Evolutionary conservation across 164 flowering plant species (phyloP), one percentile per base, ranked within the genome.

Genomic region (Macadamia tetraphylla): DNA sequence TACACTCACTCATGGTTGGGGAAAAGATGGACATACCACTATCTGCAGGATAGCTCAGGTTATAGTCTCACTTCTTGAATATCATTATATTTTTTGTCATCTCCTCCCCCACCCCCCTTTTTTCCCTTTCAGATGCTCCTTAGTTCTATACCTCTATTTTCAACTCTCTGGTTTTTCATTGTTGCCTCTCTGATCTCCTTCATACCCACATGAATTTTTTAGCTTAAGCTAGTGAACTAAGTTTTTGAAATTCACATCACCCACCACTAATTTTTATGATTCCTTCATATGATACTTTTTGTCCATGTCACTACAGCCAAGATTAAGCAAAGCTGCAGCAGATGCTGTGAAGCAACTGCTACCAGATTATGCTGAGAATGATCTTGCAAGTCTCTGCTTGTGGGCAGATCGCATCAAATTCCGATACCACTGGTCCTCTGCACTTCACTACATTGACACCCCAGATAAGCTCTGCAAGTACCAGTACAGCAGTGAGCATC

Each of bases 391-490:
- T 63, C 43, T 80, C 53, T 94, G 97, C 66, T 76, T 82, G 5
- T 94, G 97, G 98, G 96, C 97, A 13, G 97, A 94, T 57, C 76
- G 60, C 6, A 84, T 94, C 57, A 88, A 78, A 81, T 88, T 89
- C 59, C 76, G 75, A 14, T 90, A 84, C 61, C 93, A 75, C 58
- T 91, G 98, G 97, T 89, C 97, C 1, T 67, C 87, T 29, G 69
- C 94, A 35, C 95, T 94, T 65, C 98, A 91, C 75, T 94, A 67
- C 77, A 82, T 90, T 12, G 73, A 94, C 62, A 87, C 92, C 17
- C 96, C 98, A 32, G 97, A 91, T 68, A 29, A 63, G 35, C 78
- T 82, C 68, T 94, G 98, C 82, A 80, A 60, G 18, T 94, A 83
- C 71, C 77, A 84, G 48, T 89, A 86, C 73, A 70, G 60, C 53